Evolutionary conservation across 495 filamentous ascomycete species (phyloP).

Genomic region (Cetradonia linearis): DNA sequence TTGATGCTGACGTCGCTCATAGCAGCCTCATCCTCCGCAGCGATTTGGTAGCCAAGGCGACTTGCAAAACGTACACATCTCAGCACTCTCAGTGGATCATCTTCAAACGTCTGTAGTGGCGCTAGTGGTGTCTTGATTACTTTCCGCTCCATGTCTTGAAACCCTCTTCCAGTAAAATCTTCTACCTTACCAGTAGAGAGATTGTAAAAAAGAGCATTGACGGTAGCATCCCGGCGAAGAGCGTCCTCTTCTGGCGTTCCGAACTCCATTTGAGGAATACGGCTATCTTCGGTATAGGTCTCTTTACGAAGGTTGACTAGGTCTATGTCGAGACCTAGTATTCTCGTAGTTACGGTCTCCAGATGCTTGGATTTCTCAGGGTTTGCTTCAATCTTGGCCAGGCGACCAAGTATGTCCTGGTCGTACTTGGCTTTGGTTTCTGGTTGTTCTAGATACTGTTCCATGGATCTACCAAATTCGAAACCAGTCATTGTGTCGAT

Average conservation of each 20-base stretch:
- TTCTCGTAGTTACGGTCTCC: constrained; percentile 76
- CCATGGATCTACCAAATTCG: constrained; percentile 59
- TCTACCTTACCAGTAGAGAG: constrained; percentile 65
- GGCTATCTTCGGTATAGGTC: constrained; percentile 72
- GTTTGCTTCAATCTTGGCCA: constrained; percentile 76
- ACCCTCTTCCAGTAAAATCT: constrained; percentile 67
- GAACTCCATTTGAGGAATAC: constrained; percentile 89
- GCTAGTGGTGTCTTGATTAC: constrained; percentile 80
- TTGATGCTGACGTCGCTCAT: constrained; percentile 71
- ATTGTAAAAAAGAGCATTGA: constrained; percentile 97
- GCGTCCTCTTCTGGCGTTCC: constrained; percentile 88
- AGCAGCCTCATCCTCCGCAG: constrained; percentile 49
- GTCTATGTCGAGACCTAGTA: constrained; percentile 84
- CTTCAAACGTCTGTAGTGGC: constrained; percentile 85
- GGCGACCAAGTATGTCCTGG: constrained; percentile 35
- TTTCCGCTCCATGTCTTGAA: constrained; percentile 59
- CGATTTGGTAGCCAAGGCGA: constrained; percentile 68
- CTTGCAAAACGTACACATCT: constrained; percentile 84
- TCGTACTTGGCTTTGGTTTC: constrained; percentile 42
- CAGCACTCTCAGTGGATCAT: constrained; percentile 87
- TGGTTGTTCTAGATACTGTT: constrained; percentile 45
- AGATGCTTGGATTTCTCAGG: constrained; percentile 97
- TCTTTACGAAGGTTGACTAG: constrained; percentile 92
- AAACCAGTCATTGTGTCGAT: constrained; percentile 94
- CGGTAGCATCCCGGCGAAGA: constrained; percentile 77